A percentile compares a stretch with the other conserved stretches of the same genome.
These are phyloP conservation scores for Barnettozyma botsteinii DNA, from an alignment of 805 yeast species.

Conservation along the genomic window DNA sequence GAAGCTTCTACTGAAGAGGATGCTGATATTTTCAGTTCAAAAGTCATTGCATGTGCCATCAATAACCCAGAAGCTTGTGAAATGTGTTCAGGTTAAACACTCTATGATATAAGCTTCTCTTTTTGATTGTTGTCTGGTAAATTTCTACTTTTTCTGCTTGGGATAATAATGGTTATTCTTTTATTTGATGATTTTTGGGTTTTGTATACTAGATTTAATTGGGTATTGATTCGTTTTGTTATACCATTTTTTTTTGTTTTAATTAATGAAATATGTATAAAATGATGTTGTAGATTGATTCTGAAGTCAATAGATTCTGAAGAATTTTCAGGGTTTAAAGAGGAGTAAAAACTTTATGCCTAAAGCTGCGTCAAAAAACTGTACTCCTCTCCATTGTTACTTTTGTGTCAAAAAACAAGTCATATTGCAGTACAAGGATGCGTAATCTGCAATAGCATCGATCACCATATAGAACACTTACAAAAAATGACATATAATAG, in stretches of 20 bases:
- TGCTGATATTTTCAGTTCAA: constrained; percentile 77
- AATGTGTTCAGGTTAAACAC: constrained; percentile 89
- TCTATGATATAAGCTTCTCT: constrained; percentile 1
- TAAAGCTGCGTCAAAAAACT: too few relatives aligned
- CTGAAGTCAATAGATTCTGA: too few relatives aligned
- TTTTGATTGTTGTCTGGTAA: constrained; percentile 3
- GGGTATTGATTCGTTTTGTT: neutral
- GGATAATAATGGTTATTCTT: constrained; percentile 8
- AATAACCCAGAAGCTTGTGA: constrained; percentile 96
- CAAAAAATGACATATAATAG: constrained; percentile 52
- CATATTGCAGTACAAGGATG: too few relatives aligned
- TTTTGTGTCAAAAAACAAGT: too few relatives aligned
- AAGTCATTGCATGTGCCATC: constrained; percentile 95
- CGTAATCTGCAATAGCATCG: too few relatives aligned
- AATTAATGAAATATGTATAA: neutral
- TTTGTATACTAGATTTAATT: neutral
- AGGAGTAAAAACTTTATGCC: too few relatives aligned
- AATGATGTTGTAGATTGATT: neutral
- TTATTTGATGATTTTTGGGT: neutral
- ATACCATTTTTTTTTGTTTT: neutral
- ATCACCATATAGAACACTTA: constrained; percentile 45
- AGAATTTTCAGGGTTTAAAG: too few relatives aligned
- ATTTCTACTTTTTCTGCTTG: constrained; percentile 1
- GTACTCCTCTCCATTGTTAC: too few relatives aligned
- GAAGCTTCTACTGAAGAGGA: constrained; percentile 31